Evolutionary conservation across 2,329 filamentous ascomycete genomes (phyloP), one percentile per base, ranked within the genome.

Genomic region (Calonectria multiphialidica): DNA sequence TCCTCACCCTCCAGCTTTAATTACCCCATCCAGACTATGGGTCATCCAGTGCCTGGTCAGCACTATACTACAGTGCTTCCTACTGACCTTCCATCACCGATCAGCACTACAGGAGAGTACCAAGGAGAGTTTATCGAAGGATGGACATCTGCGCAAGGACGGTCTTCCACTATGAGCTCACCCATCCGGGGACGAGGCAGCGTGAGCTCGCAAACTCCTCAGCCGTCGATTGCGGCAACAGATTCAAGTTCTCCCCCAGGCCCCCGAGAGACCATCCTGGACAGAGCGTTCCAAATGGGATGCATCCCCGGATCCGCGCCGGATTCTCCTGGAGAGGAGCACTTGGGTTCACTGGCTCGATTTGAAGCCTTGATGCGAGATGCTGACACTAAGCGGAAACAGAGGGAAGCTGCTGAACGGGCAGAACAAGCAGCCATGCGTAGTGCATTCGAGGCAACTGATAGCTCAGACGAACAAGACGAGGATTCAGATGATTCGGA

Each of bases 301-400:
- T 90, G 85, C 70, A 92, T 93, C 40, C 91, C 91, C 18, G 91
- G 91, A 7, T 89, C 89, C 2, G 90, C 91, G 13, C 82, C 83
- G 9, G 85, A 88, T 62, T 76, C 86, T 2, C 87, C 88, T 0
- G 90, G 90, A 5, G 90, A 92, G 72, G 90, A 92, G 75, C 91
- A 92, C 71, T 83, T 93, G 18, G 93, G 88, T 75, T 93, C 91
- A 0, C 85, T 93, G 37, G 91, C 91, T 12, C 87, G 90, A 25
- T 93, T 93, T 66, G 91, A 93, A 66, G 91, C 91, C 3, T 81
- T 93, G 50, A 93, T 93, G 91, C 85, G 87, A 25, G 89, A 92
- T 75, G 85, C 85, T 23, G 91, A 93, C 45, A 86, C 88, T 69
- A 88, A 86, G 64, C 83, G 85, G 68, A 84, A 83, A 75, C 83